Percentiles rank a stretch among this genome's conserved stretches.
Evolutionary conservation across 176 grass and related monocot genomes (phyloP).

Genomic region (Phragmites australis): DNA sequence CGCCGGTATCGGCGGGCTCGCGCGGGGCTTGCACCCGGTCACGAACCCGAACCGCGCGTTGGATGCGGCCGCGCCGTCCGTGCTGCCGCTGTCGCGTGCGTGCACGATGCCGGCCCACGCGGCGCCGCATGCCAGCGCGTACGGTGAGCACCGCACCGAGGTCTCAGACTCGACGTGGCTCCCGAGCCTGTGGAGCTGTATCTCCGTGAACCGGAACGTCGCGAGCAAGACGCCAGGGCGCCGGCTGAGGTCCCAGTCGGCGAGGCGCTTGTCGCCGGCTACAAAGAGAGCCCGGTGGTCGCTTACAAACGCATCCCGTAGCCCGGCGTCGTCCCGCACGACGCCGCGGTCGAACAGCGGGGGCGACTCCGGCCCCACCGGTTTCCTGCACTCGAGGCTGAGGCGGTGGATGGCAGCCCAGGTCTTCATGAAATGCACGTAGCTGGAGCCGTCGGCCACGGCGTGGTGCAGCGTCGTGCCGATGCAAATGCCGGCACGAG

Average conservation of each 20-base stretch:
- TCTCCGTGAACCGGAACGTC: constrained; percentile 48
- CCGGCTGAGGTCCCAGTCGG: constrained; percentile 36
- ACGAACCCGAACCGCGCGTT: constrained; percentile 56
- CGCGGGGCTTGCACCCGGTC: constrained; percentile 60
- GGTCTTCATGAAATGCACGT: constrained; percentile 66
- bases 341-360: constrained; percentile 58
- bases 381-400: not conserved
- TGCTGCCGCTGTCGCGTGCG: constrained; percentile 1
- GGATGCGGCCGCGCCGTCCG: not conserved
- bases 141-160: constrained; percentile 55
- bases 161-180: constrained; percentile 22
- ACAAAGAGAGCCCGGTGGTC: constrained; percentile 1
- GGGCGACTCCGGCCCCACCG: not conserved
- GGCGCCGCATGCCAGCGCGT: constrained; percentile 66
- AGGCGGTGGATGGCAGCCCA: constrained; percentile 44
- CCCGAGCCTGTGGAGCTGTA: not conserved
- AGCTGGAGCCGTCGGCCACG: constrained; percentile 80
- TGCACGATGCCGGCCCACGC: constrained; percentile 72
- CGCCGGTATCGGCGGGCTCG: constrained; percentile 44
- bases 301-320: constrained; percentile 30
- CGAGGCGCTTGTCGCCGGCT: not conserved
- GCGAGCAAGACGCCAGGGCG: constrained; percentile 20
- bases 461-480: constrained; percentile 82
- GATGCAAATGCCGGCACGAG: constrained; percentile 45
- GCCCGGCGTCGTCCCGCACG: constrained; percentile 49